Evolutionary conservation across 1,284 basidiomycete species (phyloP).

Genomic region (Apiotrichum siamense): DNA sequence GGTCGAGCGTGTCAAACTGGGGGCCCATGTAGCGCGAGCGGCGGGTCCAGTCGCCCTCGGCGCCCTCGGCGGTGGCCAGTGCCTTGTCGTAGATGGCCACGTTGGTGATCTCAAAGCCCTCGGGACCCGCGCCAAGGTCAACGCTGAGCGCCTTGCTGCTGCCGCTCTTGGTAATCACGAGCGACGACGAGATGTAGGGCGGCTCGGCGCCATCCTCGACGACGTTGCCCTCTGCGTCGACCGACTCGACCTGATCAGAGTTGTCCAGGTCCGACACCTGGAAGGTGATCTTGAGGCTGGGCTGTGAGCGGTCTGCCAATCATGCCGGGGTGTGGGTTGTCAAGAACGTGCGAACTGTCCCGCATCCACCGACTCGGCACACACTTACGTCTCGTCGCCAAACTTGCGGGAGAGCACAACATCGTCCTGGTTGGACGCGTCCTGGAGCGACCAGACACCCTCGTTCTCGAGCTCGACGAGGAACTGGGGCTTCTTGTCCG

Average conservation of each 20-base stretch:
- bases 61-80: constrained; percentile 69
- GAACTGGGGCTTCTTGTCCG: constrained; percentile 63
- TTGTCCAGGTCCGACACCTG: constrained; percentile 46
- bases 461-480: constrained; percentile 66
- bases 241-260: constrained; percentile 14
- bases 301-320: too few species aligned
- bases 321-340: too few species aligned
- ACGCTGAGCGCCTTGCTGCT: constrained; percentile 63
- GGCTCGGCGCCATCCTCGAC: constrained; percentile 56
- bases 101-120: constrained; percentile 80
- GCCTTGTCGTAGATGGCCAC: constrained; percentile 74
- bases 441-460: constrained; percentile 78
- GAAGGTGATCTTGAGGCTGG: constrained; percentile 45
- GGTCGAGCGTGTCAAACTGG: constrained; percentile 84
- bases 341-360: not conserved
- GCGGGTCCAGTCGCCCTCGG: constrained; percentile 89
- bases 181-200: constrained; percentile 51
- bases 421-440: constrained; percentile 71
- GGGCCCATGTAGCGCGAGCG: constrained; percentile 89
- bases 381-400: constrained; percentile 78
- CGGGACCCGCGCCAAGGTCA: constrained; percentile 76
- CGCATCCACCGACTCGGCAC: not conserved
- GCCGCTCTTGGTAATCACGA: constrained; percentile 70
- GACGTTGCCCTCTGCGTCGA: constrained; percentile 15
- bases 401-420: constrained; percentile 74